Percentiles rank a stretch among this genome's conserved stretches.
Evolutionary conservation across 305 asterid species (phyloP).

Genomic region (Rubia tinctorum): DNA sequence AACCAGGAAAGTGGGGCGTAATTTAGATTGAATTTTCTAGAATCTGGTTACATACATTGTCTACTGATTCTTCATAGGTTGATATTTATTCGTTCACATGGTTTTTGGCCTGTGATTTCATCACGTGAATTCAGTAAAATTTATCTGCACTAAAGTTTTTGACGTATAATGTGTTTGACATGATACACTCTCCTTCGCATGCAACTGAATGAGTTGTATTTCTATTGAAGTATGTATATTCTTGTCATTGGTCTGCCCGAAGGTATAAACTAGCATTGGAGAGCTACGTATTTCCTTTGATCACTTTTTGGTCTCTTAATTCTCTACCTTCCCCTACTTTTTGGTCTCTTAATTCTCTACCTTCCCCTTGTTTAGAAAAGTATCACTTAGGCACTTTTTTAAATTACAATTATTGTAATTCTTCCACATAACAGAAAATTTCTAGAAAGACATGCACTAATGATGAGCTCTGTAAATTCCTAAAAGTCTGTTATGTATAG

Average conservation of each 20-base stretch:
- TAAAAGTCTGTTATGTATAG: no score
- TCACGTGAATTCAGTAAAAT: not conserved
- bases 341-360: not conserved
- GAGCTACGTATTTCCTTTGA: not conserved
- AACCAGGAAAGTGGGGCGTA: slow-evolving; percentile 59
- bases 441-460: not conserved
- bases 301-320: not conserved
- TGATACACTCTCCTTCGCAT: not conserved
- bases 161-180: not conserved
- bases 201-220: not conserved
- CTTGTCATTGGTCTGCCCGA: not conserved
- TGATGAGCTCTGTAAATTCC: not conserved
- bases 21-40: not conserved
- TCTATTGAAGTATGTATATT: not conserved
- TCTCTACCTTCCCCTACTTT: not conserved
- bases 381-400: not conserved
- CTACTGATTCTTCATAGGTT: not conserved
- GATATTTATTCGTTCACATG: slow-evolving; percentile 2
- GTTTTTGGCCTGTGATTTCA: not conserved
- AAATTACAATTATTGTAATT: not conserved
- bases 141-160: not conserved
- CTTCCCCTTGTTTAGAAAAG: not conserved
- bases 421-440: not conserved
- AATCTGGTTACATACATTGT: not conserved
- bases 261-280: not conserved